phyloP scores from a whole-genome alignment of 192 early-diverging fungal species.

The Glomus cerebriforme region DNA sequence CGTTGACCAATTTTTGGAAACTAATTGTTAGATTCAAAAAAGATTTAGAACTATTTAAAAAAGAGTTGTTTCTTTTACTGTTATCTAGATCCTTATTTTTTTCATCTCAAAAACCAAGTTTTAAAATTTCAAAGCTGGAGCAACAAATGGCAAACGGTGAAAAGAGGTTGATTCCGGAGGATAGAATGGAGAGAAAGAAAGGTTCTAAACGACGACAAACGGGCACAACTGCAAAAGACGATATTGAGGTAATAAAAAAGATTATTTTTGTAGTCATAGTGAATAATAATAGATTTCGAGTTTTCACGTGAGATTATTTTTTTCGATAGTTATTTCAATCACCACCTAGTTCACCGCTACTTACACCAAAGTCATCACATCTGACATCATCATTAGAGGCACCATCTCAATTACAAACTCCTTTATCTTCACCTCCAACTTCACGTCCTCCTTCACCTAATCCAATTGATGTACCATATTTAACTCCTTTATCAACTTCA shows the following conservation, averaged over 20 bases:
- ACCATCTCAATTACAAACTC: slow-evolving; percentile 31
- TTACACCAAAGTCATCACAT: slow-evolving; percentile 27
- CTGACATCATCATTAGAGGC: slow-evolving; percentile 24
- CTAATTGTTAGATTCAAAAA: not conserved
- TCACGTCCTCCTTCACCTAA: slow-evolving; percentile 26
- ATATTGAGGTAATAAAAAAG: slow-evolving; percentile 25
- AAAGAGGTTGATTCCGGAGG: slow-evolving; percentile 27
- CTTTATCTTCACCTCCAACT: slow-evolving; percentile 24
- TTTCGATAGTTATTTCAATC: slow-evolving; percentile 27
- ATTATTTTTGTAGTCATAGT: too few relatives aligned
- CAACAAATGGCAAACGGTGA: slow-evolving; percentile 31
- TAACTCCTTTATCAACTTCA: slow-evolving; percentile 19
- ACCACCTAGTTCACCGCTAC: slow-evolving; percentile 22
- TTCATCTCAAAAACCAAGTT: not conserved
- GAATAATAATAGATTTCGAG: too few relatives aligned
- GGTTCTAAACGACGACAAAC: slow-evolving; percentile 29
- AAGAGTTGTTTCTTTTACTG: not conserved
- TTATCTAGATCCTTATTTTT: not conserved
- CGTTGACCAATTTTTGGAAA: not conserved
- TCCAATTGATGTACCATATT: not conserved
- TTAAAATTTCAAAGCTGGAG: slow-evolving; percentile 1
- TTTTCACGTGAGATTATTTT: too few relatives aligned
- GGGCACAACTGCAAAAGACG: slow-evolving; percentile 31
- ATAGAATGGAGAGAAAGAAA: slow-evolving; percentile 34
- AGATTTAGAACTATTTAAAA: not conserved